Base-by-base conservation (phyloP, 177 flowering plant species). In the Tripterygium wilfordii region DNA sequence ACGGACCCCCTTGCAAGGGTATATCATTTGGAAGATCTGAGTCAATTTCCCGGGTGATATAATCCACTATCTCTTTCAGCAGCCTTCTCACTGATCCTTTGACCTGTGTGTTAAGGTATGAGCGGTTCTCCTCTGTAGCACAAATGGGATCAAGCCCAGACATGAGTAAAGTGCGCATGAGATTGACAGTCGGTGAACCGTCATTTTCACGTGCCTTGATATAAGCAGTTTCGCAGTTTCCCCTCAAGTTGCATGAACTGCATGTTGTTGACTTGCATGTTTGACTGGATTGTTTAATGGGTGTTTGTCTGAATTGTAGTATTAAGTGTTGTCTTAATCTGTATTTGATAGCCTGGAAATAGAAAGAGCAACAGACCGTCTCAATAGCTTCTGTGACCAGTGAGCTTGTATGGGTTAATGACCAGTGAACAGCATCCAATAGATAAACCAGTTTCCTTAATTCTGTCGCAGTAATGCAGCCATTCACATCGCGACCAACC, bases 221-320 rank as follows among this genome's bases (percentile, higher is more conserved):
- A 65, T 69, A 90, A 40, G 97, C 96, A 52, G 94, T 74, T 17
- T 80, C 89, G 54, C 97, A 90, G 54, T 69, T 63, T 64, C 91
- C 94, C 51, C 94, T 80, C 65, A 84, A 72, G 48, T 33, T 72
- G 71, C 96, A 87, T 28, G 79, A 69, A 65, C 91, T 75, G 72
- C 97, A 90, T n/a, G n/a, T n/a, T n/a, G n/a, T n/a, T n/a, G n/a
- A n/a, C n/a, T n/a, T n/a, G n/a, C n/a, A n/a, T n/a, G n/a, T n/a
- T n/a, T n/a, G n/a, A n/a, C n/a, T n/a, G n/a, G n/a, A n/a, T n/a
- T n/a, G n/a, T n/a, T n/a, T n/a, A n/a, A n/a, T n/a, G n/a, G n/a
- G n/a, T n/a, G n/a, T n/a, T n/a, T n/a, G n/a, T n/a, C n/a, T n/a
- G n/a, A n/a, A n/a, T n/a, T n/a, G n/a, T n/a, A n/a, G n/a, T n/a